A percentile compares a stretch with the other conserved stretches of the same genome.
Evolutionary conservation across 768 basidiomycete species (phyloP).

Genomic region (Pisolithus marmoratus): DNA sequence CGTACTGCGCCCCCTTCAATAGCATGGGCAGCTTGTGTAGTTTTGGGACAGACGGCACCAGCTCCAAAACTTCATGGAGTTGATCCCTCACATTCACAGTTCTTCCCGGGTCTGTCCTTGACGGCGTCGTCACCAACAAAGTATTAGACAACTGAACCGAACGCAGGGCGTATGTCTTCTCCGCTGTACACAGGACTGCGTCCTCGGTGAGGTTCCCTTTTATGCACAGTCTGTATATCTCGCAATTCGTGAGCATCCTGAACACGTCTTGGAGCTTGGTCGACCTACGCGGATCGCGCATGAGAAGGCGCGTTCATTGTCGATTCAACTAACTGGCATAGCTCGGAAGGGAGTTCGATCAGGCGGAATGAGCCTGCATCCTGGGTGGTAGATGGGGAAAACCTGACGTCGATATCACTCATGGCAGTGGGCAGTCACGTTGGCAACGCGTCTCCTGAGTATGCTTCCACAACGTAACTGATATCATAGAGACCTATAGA

Average conservation of each 20-base stretch:
- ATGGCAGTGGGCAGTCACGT: conserved; percentile 5
- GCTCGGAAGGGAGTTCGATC: conserved; percentile 67
- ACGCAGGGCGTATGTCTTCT: conserved; percentile 77
- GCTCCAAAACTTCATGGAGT: conserved; percentile 79
- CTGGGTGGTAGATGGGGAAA: conserved; percentile 41
- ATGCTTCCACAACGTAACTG: too few species aligned
- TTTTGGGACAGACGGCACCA: conserved; percentile 71
- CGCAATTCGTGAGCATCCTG: neutral
- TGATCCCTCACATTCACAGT: conserved; percentile 71
- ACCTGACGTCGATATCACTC: conserved; percentile 37
- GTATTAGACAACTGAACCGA: conserved; percentile 90
- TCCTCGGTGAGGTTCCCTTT: conserved; percentile 80
- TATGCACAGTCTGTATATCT: conserved; percentile 52
- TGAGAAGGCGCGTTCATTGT: conserved; percentile 31
- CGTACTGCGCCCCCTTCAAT: conserved; percentile 63
- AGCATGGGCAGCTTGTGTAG: conserved; percentile 59
- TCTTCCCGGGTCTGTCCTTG: conserved; percentile 30
- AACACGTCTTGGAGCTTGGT: neutral
- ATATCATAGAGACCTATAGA: too few species aligned
- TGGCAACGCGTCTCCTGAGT: neutral
- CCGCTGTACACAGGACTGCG: conserved; percentile 81
- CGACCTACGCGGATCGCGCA: conserved; percentile 21
- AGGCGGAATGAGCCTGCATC: conserved; percentile 60
- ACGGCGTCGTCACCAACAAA: conserved; percentile 63
- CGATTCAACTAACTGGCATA: conserved; percentile 57